Conservation (phyloP, 2,329 filamentous ascomycete genomes). For the Zelopaecilomyces penicillatus region DNA sequence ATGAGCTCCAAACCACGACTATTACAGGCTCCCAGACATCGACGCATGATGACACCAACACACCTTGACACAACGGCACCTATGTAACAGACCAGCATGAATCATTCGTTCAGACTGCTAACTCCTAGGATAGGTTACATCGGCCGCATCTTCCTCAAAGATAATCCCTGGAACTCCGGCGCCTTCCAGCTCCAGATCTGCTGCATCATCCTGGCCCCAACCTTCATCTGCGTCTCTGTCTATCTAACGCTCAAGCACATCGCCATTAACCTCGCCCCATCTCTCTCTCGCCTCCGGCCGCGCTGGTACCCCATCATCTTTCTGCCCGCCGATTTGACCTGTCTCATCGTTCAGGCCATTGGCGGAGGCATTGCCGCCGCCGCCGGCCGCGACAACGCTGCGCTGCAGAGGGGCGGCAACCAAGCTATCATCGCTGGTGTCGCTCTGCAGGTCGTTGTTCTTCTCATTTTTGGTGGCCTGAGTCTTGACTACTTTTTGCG, state of each 20-base stretch:
- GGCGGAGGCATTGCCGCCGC: conserved; percentile 48
- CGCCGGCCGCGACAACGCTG: conserved; percentile 30
- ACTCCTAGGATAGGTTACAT: conserved; percentile 36
- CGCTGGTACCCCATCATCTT: conserved; percentile 48
- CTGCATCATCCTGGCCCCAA: conserved; percentile 50
- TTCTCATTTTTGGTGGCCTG: conserved; percentile 36
- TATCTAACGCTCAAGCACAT: conserved; percentile 58
- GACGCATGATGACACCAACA: no score
- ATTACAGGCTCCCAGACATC: no score
- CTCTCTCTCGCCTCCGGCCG: conserved; percentile 42
- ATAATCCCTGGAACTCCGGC: conserved; percentile 45
- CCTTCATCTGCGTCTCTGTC: conserved; percentile 53
- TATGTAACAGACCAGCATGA: no score
- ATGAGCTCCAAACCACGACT: no score
- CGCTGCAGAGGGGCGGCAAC: conserved; percentile 38
- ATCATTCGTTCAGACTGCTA: no score
- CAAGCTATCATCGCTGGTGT: conserved; percentile 46
- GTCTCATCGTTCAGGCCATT: conserved; percentile 49
- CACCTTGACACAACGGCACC: no score
- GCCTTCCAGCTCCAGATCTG: conserved; percentile 53
- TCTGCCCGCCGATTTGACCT: conserved; percentile 50
- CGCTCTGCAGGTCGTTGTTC: conserved; percentile 43
- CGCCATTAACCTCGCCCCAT: conserved; percentile 38
- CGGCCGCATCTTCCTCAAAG: conserved; percentile 40
- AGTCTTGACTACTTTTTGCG: conserved; percentile 38